These are phyloP conservation scores for Neopestalotiopsis clavispora DNA, from an alignment of 2,329 filamentous ascomycete genomes.

Conservation along the genomic window DNA sequence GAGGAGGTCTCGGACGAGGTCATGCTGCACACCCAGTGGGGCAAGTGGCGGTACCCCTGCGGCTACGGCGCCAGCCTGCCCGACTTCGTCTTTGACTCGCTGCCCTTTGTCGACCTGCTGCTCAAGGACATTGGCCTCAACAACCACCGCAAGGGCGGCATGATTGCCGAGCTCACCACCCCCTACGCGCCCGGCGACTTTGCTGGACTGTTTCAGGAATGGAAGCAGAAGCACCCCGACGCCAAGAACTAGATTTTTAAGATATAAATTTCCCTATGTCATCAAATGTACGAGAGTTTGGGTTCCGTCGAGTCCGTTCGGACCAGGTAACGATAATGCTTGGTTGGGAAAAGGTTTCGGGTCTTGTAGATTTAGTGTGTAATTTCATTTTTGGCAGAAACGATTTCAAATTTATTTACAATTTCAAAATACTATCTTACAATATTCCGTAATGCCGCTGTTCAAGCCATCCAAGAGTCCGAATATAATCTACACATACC, in stretches of 20 bases:
- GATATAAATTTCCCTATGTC: background rate
- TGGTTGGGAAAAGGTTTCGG: background rate
- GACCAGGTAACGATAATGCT: background rate
- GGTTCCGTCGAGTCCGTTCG: background rate
- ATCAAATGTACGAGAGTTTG: background rate
- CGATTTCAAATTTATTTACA: background rate
- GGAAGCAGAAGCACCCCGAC: constrained; percentile 5
- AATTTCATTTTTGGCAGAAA: background rate
- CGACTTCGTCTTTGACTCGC: constrained; percentile 63
- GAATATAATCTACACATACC: background rate
- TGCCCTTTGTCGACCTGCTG: constrained; percentile 63
- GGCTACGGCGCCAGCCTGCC: constrained; percentile 55
- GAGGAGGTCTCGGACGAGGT: constrained; percentile 39
- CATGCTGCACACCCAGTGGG: constrained; percentile 57
- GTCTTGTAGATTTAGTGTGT: background rate
- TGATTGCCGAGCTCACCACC: constrained; percentile 44
- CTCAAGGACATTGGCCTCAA: constrained; percentile 57
- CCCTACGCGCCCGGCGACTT: constrained; percentile 53
- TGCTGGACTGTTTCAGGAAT: constrained; percentile 47
- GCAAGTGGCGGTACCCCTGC: constrained; percentile 53
- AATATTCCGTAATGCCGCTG: background rate
- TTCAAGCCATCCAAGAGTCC: background rate
- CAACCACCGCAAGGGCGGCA: constrained; percentile 40
- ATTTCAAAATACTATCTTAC: background rate
- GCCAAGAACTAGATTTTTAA: background rate